These are phyloP conservation scores for Claviceps fusiformis DNA, from an alignment of 2,329 filamentous ascomycete genomes.

Conservation along the genomic window DNA sequence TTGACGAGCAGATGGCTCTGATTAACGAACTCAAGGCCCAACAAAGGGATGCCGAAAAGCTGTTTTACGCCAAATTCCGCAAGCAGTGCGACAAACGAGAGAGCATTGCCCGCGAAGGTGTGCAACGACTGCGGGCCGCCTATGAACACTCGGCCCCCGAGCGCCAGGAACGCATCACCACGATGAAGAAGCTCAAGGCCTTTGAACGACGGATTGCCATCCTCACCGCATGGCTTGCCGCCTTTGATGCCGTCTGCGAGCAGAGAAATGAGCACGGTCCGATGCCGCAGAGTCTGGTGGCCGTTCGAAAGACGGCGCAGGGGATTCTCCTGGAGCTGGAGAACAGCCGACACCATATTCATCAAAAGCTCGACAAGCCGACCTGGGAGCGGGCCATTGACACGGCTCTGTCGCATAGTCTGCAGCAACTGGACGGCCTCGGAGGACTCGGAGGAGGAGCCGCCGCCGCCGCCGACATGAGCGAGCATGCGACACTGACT, in stretches of 20 bases:
- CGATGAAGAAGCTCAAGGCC: slow-evolving; percentile 70
- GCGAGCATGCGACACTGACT: slow-evolving; percentile 56
- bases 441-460: no score
- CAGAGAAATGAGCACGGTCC: slow-evolving; percentile 36
- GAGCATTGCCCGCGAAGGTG: slow-evolving; percentile 58
- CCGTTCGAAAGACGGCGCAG: slow-evolving; percentile 76
- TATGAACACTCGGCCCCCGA: slow-evolving; percentile 71
- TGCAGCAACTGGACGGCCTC: slow-evolving; percentile 59
- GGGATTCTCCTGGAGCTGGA: slow-evolving; percentile 85
- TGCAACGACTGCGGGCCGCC: slow-evolving; percentile 65
- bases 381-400: slow-evolving; percentile 84
- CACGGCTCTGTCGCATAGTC: slow-evolving; percentile 72
- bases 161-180: slow-evolving; percentile 62
- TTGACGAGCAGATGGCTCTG: slow-evolving; percentile 93
- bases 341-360: slow-evolving; percentile 77
- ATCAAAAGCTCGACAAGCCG: slow-evolving; percentile 65
- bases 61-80: slow-evolving; percentile 76
- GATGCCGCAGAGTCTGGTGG: slow-evolving; percentile 53
- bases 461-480: slow-evolving; percentile 29
- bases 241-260: slow-evolving; percentile 75
- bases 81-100: slow-evolving; percentile 84
- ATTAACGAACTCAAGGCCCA: slow-evolving; percentile 93
- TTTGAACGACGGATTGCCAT: slow-evolving; percentile 75
- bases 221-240: slow-evolving; percentile 83
- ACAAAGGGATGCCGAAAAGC: slow-evolving; percentile 74